Evolutionary conservation across 2,329 filamentous ascomycete species (phyloP).

Genomic region (Amylocarpus encephaloides): DNA sequence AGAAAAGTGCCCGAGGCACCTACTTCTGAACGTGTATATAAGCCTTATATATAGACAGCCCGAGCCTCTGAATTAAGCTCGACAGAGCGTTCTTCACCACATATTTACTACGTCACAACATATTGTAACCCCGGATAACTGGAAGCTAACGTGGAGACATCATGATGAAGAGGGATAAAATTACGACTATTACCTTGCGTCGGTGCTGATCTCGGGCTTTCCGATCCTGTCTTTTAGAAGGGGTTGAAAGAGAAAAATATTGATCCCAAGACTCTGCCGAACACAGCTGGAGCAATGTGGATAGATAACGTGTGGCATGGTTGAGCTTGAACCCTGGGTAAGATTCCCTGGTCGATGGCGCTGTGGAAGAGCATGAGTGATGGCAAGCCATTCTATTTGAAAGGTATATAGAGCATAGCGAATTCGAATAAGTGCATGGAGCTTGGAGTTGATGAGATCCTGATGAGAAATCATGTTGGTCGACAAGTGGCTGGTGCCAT

Average conservation of each 20-base stretch:
- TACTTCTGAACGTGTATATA: no score
- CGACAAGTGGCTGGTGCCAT: slow-evolving; percentile 51
- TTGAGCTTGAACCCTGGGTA: slow-evolving; percentile 51
- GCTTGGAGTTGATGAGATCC: slow-evolving; percentile 43
- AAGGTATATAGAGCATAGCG: slow-evolving; percentile 45
- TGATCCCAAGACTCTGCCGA: slow-evolving; percentile 40
- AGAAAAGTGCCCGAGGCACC: no score
- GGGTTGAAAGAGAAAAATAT: slow-evolving; percentile 47
- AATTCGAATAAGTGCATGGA: slow-evolving; percentile 42
- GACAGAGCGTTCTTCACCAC: no score
- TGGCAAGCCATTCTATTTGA: slow-evolving; percentile 48
- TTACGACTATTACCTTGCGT: slow-evolving; percentile 51
- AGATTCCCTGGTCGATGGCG: slow-evolving; percentile 50
- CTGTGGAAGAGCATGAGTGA: slow-evolving; percentile 47
- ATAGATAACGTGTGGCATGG: slow-evolving; percentile 46
- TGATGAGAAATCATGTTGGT: slow-evolving; percentile 52
- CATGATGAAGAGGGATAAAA: slow-evolving; percentile 59
- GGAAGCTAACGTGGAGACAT: slow-evolving; percentile 62
- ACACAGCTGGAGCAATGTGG: slow-evolving; percentile 47
- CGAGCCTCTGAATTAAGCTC: no score
- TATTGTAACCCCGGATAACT: slow-evolving; percentile 69
- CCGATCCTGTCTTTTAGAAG: slow-evolving; percentile 58
- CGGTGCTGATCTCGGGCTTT: slow-evolving; percentile 57
- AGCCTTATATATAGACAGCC: no score
- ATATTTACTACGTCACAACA: no score